Conservation (phyloP, 2,329 filamentous ascomycete species). For the Amauroascus verrucosus region DNA sequence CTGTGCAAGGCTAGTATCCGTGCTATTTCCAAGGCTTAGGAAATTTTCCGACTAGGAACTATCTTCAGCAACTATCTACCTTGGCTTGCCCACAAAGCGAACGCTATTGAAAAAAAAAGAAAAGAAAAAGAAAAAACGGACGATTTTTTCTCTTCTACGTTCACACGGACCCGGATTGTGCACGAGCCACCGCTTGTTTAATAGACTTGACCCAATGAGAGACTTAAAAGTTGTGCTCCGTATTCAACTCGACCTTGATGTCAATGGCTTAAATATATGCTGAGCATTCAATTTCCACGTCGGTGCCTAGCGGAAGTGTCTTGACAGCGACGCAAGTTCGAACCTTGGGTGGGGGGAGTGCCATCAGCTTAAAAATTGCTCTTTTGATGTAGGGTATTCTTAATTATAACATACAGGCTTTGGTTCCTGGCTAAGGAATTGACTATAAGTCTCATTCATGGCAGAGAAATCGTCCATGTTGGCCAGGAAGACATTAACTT, state of each 20-base stretch:
- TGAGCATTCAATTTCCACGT: slow-evolving; percentile 13
- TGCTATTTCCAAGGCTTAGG: not conserved
- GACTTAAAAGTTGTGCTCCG: no score
- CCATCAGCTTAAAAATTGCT: not conserved
- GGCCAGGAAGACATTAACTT: slow-evolving; percentile 45
- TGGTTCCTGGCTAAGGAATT: slow-evolving; percentile 36
- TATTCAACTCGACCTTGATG: not conserved
- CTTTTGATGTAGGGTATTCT: not conserved
- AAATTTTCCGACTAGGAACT: not conserved
- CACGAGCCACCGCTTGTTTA: not conserved
- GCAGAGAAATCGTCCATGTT: not conserved
- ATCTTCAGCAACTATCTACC: not conserved
- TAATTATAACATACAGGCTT: slow-evolving; percentile 8
- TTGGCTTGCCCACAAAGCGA: not conserved
- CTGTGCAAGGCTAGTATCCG: not conserved
- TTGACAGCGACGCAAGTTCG: slow-evolving; percentile 14
- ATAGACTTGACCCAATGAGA: no score
- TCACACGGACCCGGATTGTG: not conserved
- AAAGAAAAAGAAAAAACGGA: no score
- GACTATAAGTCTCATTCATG: slow-evolving; percentile 48
- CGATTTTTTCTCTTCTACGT: not conserved
- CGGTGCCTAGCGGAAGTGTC: slow-evolving; percentile 6
- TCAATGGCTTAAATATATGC: slow-evolving; percentile 3
- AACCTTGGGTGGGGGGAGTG: not conserved
- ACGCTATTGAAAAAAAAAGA: not conserved